Evolutionary conservation across 345 rosid genomes (phyloP), one percentile per base, ranked within the genome.

Genomic region (Lumnitzera littorea): DNA sequence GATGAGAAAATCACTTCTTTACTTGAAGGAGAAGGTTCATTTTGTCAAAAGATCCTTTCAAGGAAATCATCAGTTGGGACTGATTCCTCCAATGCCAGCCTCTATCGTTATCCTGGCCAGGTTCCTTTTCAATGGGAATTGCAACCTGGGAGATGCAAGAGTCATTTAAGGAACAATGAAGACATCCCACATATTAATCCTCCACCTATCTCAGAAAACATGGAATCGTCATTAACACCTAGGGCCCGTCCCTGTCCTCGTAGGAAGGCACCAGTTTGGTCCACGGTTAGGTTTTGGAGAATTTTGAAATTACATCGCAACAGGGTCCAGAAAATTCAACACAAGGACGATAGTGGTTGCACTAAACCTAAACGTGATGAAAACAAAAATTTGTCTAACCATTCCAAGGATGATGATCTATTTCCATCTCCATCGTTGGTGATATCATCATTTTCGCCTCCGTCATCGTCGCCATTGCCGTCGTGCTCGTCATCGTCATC

Each of bases 61-160:
- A 76, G 80, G 68, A 74, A 69, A 43, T 72, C 79, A 24, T 67
- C 78, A 1, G 51, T 63, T 11, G 84, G 78, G 8, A 24, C 51
- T 24, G 2, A 3, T 27, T 78, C 85, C 31, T 67, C 91, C 0
- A 72, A 74, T 25, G 20, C 64, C 2, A 60, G 72, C 27, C 79
- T 67, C 58, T 74, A 69, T 54, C 60, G 64, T 41, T 51, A 64
- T 51, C 57, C 80, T 0, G 78, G 68, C 13, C 74, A 80, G 11
- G 79, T 87, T 24, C 95, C 95, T 3, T 87, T 84, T 46, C 48
- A 73, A 5, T 87, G 91, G 95, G 95, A 87, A 68, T 75, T 60
- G 79, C 78, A 74, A 17, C 95, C 88, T 1, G 91, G 91, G 52
- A 80, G 58, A 5, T 75, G 88, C 13, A 82, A 75, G 43, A 36